Evolutionary conservation across 225 moss, liverwort and hornwort species (phyloP), one percentile per base, ranked within the genome.

Genomic region (Neckera pumila): DNA sequence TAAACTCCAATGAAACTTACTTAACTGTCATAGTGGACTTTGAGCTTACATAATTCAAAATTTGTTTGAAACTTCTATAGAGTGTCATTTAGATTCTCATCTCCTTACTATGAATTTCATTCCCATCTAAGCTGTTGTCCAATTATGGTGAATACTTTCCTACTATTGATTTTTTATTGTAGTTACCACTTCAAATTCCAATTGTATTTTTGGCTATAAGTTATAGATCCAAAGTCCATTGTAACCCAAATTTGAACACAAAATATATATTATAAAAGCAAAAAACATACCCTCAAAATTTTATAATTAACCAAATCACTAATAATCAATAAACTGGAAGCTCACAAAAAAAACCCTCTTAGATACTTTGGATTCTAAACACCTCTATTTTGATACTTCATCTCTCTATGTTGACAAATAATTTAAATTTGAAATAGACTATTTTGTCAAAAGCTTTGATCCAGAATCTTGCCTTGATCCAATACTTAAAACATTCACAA

Each of bases 111-210:
- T 12, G 17, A 31, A 74, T 18, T 30, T 74, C 17, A 74, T 19
- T 0, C 1, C 18, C 18, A 31, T 31, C 18, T 19, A 31, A 31
- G 5, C 19, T 33, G 49, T 49, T 31, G 2, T 20, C 4, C 11
- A 31, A 49, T 0, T 31, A 0, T 4, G 3, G 11, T 4, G 17
- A 49, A 49, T 75, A 7, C 3, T 9, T 49, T 75, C 0, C 7
- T 0, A 19, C 33, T 12, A 49, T 11, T 49, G 20, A 12, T 10
- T 49, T 75, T 49, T 3, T 20, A 49, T 0, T 11, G 0, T 7
- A 49, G 4, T 31, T 2, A 4, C 0, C 0, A 0, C 17, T 0
- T 31, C 7, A 75, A 47, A 18, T 1, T 2, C 7, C 3, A 47
- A 11, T 30, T 73, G 3, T 28, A 47, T 47, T 47, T 47, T 73